These are phyloP conservation scores for Escallonia herrerae DNA, from an alignment of 129 eudicot species.

Conservation along the genomic window DNA sequence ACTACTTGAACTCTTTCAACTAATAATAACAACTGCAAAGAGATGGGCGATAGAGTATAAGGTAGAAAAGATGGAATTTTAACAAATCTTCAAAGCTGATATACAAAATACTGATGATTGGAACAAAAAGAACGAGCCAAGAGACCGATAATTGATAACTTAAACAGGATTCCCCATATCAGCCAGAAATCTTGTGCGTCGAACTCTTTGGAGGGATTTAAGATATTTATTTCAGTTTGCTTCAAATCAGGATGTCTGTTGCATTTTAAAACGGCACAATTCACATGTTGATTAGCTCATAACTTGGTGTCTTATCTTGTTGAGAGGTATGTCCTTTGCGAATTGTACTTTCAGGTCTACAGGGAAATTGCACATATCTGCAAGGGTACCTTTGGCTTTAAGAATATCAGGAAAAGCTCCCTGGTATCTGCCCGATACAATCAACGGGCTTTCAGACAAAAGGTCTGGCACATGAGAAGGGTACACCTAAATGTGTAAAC, in stretches of 20 bases:
- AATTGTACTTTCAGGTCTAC: constrained; percentile 53
- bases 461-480: constrained; percentile 78
- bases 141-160: too few relatives aligned
- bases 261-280: background rate
- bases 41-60: too few relatives aligned
- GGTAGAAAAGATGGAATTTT: background rate
- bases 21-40: too few relatives aligned
- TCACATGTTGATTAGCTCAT: background rate
- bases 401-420: constrained; percentile 64
- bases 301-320: constrained; percentile 36
- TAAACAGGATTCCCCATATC: too few relatives aligned
- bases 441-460: constrained; percentile 59
- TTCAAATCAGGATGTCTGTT: background rate
- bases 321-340: constrained; percentile 62
- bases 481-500: constrained; percentile 16
- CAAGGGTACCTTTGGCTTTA: constrained; percentile 45
- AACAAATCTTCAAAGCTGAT: too few relatives aligned
- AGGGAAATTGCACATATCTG: constrained; percentile 51
- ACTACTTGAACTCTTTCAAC: too few relatives aligned
- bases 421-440: constrained; percentile 62
- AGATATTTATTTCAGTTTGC: too few relatives aligned
- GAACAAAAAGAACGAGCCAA: too few relatives aligned
- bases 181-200: background rate
- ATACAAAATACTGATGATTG: too few relatives aligned
- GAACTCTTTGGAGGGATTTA: too few relatives aligned